A percentile compares a stretch with the other conserved stretches of the same genome.
Evolutionary conservation across 257 asterid genomes (phyloP).

Genomic region (Dorcoceras hygrometricum): DNA sequence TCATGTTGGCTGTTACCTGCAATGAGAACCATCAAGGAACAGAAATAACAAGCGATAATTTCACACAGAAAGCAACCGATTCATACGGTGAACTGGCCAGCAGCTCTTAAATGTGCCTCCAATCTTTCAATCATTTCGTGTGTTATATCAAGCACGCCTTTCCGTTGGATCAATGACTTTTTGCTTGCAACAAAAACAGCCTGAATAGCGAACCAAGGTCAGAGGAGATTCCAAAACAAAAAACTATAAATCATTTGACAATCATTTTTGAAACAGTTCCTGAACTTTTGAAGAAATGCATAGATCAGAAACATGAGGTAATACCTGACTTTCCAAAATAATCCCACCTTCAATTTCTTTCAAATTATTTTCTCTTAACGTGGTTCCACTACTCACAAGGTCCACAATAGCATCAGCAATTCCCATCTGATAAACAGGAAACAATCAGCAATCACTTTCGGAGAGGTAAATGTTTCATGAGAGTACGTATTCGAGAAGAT

Average conservation of each 20-base stretch:
- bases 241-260: slow-evolving; percentile 15
- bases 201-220: slow-evolving; percentile 40
- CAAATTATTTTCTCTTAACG: slow-evolving; percentile 84
- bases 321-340: slow-evolving; percentile 92
- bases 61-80: slow-evolving; percentile 6
- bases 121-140: slow-evolving; percentile 96
- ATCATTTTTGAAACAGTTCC: slow-evolving; percentile 3
- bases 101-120: slow-evolving; percentile 92
- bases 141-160: slow-evolving; percentile 74
- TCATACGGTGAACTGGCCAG: slow-evolving; percentile 83
- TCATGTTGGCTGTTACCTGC: slow-evolving; percentile 94
- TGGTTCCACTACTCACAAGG: slow-evolving; percentile 98
- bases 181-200: slow-evolving; percentile 93
- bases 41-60: slow-evolving; percentile 12
- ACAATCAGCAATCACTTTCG: slow-evolving; percentile 15
- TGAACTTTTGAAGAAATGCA: slow-evolving; percentile 8
- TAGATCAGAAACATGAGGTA: slow-evolving; percentile 13
- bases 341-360: slow-evolving; percentile 93
- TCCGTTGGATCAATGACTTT: slow-evolving; percentile 70
- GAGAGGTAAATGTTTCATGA: not conserved
- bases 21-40: slow-evolving; percentile 22
- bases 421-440: slow-evolving; percentile 65
- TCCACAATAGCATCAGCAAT: slow-evolving; percentile 98
- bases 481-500: not conserved
- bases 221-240: slow-evolving; percentile 13